phyloP scores from a whole-genome alignment of 2,329 filamentous ascomycete genomes.

The Colletotrichum sp. region DNA sequence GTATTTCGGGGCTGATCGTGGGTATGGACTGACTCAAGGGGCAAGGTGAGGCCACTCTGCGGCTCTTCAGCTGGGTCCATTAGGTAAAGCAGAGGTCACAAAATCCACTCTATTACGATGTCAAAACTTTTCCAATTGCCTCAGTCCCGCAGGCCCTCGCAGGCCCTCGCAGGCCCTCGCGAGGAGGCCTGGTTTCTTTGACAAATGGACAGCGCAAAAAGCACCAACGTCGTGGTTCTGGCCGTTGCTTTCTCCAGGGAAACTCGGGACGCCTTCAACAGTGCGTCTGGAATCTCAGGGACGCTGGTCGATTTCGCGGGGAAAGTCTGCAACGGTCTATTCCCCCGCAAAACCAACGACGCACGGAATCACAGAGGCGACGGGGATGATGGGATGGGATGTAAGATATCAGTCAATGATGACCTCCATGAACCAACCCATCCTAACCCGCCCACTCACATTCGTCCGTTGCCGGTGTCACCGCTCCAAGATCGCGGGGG shows the following conservation, averaged over 20 bases:
- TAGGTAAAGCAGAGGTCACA: constrained; percentile 15
- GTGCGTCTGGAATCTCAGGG: constrained; percentile 11
- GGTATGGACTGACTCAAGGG: constrained; percentile 18
- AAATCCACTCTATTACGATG: constrained; percentile 21
- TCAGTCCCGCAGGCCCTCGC: constrained; percentile 4
- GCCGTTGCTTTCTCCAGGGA: not conserved
- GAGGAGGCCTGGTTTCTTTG: constrained; percentile 8
- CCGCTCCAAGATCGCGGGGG: constrained; percentile 18
- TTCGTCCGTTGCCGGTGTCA: constrained; percentile 11
- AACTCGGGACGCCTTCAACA: not conserved
- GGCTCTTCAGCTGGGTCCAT: constrained; percentile 15
- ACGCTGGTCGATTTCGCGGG: constrained; percentile 12
- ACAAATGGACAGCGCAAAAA: not conserved
- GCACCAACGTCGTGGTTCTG: not conserved
- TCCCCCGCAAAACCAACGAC: constrained; percentile 16
- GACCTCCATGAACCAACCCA: not conserved
- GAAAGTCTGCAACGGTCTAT: constrained; percentile 17
- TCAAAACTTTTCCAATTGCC: constrained; percentile 9
- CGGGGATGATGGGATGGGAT: not conserved
- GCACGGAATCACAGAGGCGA: constrained; percentile 11
- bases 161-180: not conserved
- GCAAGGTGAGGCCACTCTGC: constrained; percentile 15
- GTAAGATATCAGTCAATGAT: no score
- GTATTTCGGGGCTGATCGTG: constrained; percentile 16
- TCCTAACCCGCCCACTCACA: not conserved